A percentile compares a stretch with the other conserved stretches of the same genome.
Evolutionary conservation across 1,139 yeast species (phyloP).

Genomic region (Hansenula sp.): DNA sequence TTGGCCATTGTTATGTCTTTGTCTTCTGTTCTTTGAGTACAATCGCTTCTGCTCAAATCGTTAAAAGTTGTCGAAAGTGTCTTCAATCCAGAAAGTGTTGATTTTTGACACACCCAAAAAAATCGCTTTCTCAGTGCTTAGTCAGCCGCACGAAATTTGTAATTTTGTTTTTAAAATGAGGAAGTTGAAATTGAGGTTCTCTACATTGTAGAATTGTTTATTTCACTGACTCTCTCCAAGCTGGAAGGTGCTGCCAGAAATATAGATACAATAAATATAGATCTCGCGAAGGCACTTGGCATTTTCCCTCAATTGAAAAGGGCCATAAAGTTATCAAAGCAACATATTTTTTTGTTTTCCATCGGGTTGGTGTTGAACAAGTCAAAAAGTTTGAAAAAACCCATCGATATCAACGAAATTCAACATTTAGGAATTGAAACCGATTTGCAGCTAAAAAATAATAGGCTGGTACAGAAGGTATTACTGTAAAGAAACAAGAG

Average conservation of each 20-base stretch:
- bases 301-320: too few species aligned
- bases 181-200: background rate
- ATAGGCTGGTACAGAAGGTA: background rate
- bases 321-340: too few species aligned
- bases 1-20: constrained; percentile 45
- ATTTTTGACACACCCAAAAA: constrained; percentile 2
- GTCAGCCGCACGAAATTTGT: background rate
- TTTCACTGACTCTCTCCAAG: background rate
- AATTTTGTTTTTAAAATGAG: background rate
- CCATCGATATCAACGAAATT: too few species aligned
- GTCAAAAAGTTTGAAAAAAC: too few species aligned
- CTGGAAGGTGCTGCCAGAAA: too few species aligned
- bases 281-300: too few species aligned
- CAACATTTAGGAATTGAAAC: too few species aligned
- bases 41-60: background rate
- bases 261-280: too few species aligned
- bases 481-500: background rate
- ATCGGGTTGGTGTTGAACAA: too few species aligned
- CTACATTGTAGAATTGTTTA: background rate
- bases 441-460: too few species aligned
- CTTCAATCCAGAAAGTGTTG: too few species aligned
- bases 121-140: background rate
- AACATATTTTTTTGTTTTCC: too few species aligned
- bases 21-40: background rate
- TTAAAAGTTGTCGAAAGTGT: background rate